Conservation (phyloP, 1,139 yeast genomes). For the Magnusiomyces suaveolens region DNA sequence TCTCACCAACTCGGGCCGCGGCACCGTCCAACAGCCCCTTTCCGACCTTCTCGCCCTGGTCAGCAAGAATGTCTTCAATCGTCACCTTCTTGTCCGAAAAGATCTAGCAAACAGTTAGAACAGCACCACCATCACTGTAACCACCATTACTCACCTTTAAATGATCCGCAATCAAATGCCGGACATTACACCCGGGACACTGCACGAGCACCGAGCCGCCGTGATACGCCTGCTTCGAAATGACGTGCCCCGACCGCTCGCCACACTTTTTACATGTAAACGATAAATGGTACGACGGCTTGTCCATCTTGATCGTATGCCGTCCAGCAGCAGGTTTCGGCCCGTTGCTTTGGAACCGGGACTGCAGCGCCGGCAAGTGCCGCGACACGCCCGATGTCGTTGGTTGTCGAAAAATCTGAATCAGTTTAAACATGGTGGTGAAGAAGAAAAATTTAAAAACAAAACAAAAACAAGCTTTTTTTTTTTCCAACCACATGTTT, state of each 20-base stretch:
- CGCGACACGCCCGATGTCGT: not conserved
- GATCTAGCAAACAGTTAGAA: constrained; percentile 34
- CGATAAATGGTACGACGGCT: constrained; percentile 75
- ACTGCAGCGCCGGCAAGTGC: not conserved
- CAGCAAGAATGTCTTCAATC: constrained; percentile 66
- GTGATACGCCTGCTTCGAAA: constrained; percentile 85
- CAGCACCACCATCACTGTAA: not conserved
- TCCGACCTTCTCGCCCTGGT: constrained; percentile 49
- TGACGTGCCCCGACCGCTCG: constrained; percentile 72
- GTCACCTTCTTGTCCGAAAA: constrained; percentile 68
- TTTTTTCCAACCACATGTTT: too few species aligned
- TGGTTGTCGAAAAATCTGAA: too few species aligned
- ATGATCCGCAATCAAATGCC: constrained; percentile 92
- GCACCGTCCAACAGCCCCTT: not conserved
- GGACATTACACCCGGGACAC: constrained; percentile 81
- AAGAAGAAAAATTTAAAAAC: too few species aligned
- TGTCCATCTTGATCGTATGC: constrained; percentile 25
- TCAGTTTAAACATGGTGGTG: not conserved
- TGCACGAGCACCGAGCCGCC: constrained; percentile 81
- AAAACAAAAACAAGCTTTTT: too few species aligned
- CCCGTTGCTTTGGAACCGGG: not conserved
- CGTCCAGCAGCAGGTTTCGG: not conserved
- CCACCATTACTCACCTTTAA: constrained; percentile 38
- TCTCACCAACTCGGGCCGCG: not conserved
- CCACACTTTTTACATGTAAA: constrained; percentile 88